Evolutionary conservation across 306 rosid genomes (phyloP).

Genomic region (Citrullus amarus): DNA sequence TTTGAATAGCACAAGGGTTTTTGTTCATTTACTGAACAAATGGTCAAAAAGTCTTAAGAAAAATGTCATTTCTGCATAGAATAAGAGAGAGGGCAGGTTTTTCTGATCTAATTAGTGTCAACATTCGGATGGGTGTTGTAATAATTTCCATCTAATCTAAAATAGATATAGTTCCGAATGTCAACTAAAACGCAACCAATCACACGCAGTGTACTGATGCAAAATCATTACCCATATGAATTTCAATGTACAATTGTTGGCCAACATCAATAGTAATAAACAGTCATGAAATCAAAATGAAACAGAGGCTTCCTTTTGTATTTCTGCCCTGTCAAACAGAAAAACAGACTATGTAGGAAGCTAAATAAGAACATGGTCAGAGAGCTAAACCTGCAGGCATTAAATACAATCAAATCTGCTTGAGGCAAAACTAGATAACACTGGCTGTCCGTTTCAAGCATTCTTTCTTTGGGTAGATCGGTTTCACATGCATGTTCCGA

Average conservation of each 20-base stretch:
- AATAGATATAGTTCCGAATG: background rate
- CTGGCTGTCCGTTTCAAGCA: background rate
- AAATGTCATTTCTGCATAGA: background rate
- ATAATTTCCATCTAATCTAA: background rate
- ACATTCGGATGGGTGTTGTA: background rate
- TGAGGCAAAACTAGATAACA: background rate
- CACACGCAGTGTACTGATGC: background rate
- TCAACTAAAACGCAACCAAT: background rate
- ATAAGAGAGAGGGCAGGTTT: background rate
- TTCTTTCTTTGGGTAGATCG: background rate
- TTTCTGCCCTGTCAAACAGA: background rate
- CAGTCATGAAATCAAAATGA: constrained; percentile 2
- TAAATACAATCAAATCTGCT: constrained; percentile 5
- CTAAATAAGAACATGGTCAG: constrained; percentile 4
- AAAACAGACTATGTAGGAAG: constrained; percentile 1
- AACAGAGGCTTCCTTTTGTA: background rate
- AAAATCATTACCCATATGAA: constrained; percentile 7
- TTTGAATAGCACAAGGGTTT: background rate
- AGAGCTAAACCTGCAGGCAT: background rate
- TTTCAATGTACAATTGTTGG: constrained; percentile 13
- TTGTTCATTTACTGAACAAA: background rate
- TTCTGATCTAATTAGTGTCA: background rate
- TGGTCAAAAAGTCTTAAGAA: background rate
- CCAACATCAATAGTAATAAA: background rate
- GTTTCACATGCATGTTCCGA: constrained; percentile 31